Base-by-base conservation (phyloP, 768 basidiomycete species). In the Psilocybe cyanescens region DNA sequence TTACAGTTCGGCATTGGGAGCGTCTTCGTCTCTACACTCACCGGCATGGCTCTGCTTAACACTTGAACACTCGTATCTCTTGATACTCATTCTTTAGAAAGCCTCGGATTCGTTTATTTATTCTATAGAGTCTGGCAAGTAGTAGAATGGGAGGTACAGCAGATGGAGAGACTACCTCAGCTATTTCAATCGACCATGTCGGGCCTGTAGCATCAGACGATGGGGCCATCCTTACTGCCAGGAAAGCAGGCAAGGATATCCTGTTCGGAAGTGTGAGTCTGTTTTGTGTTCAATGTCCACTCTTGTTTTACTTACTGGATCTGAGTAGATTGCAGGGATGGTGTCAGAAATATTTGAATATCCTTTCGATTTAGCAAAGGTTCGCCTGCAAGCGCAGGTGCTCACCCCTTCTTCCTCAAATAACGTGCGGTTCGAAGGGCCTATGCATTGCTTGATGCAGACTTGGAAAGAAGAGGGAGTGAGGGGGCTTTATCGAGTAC, bases 351-450 rank as follows among this genome's bases (percentile, higher is more conserved):
- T 95, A 14, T 89, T 97, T 64, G 95, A 97, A 77, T 94, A 97
- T 72, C 97, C 97, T 0, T 95, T 97, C 69, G 96, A 98, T 75
- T 84, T 99, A 37, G 91, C 94, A 58, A 98, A 97, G 78, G 96
- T 97, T 60, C 86, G 96, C 52, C 82, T 99, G 46, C 97, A 99
- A 74, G 86, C 92, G 1, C 97, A 98, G 70, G 88, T 96, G 11
- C 81, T 96, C 57, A 87, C 91, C 62, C 76, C 84, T 8, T 54
- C 66, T 5, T 66, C 84, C 12, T 77, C 83, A 19, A 72, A 75
- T 58, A 61, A 70, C 19, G 67, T 76, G 54, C 84, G 87, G 16
- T 99, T 95, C 77, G 87, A 79, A 12, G 96, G 96, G 0, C 95
- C 96, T 0, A 67, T 94, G 61, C 93, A 99, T 75, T 97, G 95